Conservation (phyloP, 805 yeast species). For the Yarrowia deformans region DNA sequence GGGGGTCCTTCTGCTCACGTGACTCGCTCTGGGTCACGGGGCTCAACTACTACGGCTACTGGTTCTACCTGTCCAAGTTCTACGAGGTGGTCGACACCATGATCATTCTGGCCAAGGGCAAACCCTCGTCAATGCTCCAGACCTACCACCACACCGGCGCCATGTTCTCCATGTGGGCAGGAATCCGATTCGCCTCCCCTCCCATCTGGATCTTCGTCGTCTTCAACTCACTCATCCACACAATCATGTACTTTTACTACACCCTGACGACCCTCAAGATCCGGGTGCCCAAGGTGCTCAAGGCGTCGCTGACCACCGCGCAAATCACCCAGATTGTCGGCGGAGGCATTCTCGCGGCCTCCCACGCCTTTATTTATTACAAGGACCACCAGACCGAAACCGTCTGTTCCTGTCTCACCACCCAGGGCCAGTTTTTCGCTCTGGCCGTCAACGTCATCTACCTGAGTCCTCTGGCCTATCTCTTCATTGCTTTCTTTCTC, state of each 20-base stretch:
- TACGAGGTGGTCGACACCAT: conserved; percentile 75
- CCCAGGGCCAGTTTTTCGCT: conserved; percentile 69
- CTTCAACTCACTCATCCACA: conserved; percentile 79
- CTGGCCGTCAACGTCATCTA: conserved; percentile 67
- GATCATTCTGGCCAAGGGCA: conserved; percentile 71
- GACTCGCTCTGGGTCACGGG: conserved; percentile 66
- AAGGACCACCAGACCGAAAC: conserved; percentile 57
- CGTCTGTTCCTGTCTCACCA: conserved; percentile 60
- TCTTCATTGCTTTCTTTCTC: conserved; percentile 70
- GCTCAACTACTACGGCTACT: conserved; percentile 65
- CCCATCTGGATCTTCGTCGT: conserved; percentile 84
- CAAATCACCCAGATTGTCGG: conserved; percentile 73
- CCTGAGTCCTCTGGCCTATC: conserved; percentile 69
- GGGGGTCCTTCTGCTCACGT: conserved; percentile 69
- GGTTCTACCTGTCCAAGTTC: conserved; percentile 73
- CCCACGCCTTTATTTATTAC: conserved; percentile 68
- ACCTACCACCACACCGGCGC: conserved; percentile 83
- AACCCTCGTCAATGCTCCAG: conserved; percentile 69
- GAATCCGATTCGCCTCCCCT: conserved; percentile 70
- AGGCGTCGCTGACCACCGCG: conserved; percentile 66
- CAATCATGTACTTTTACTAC: conserved; percentile 76
- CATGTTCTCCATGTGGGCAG: conserved; percentile 83
- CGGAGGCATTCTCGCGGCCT: conserved; percentile 72
- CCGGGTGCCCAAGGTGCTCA: conserved; percentile 63
- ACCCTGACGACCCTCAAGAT: conserved; percentile 65